Evolutionary conservation across 768 basidiomycete species (phyloP).

Genomic region (Astraeus odoratus): DNA sequence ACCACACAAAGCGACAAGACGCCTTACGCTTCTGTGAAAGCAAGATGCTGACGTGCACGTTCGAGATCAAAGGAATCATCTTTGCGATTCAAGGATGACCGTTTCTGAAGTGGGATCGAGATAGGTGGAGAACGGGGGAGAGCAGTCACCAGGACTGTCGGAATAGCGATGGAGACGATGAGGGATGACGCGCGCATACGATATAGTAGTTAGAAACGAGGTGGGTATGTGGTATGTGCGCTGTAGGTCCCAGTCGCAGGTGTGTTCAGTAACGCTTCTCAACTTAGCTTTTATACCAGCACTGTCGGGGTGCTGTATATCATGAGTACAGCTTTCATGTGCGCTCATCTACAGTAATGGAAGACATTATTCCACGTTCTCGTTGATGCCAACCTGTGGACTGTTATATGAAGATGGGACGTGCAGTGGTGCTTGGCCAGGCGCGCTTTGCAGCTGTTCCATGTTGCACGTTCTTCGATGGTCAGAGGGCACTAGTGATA

Average conservation of each 20-base stretch:
- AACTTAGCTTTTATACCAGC: constrained; percentile 10
- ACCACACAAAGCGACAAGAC: not conserved
- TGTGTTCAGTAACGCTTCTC: too few relatives aligned
- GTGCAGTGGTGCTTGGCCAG: too few relatives aligned
- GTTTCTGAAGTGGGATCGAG: constrained; percentile 14
- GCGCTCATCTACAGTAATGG: not conserved
- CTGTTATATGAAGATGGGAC: too few relatives aligned
- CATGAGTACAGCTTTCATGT: not conserved
- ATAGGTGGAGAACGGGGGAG: constrained; percentile 9
- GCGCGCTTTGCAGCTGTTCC: too few relatives aligned
- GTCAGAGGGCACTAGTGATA: too few relatives aligned
- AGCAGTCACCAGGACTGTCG: constrained; percentile 12
- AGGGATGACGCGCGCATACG: constrained; percentile 13
- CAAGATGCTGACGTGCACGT: constrained; percentile 10
- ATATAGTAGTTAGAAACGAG: not conserved
- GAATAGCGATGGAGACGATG: constrained; percentile 4
- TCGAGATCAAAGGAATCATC: constrained; percentile 14
- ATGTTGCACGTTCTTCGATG: too few relatives aligned
- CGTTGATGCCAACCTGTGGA: too few relatives aligned
- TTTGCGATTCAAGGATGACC: constrained; percentile 4
- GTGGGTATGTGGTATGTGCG: constrained; percentile 2
- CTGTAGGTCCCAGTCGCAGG: constrained; percentile 9
- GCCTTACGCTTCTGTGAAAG: constrained; percentile 5
- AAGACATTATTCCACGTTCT: too few relatives aligned
- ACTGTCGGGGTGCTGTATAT: not conserved